phyloP scores from a whole-genome alignment of 1,284 basidiomycete genomes.

The Ustilago cynodontis region DNA sequence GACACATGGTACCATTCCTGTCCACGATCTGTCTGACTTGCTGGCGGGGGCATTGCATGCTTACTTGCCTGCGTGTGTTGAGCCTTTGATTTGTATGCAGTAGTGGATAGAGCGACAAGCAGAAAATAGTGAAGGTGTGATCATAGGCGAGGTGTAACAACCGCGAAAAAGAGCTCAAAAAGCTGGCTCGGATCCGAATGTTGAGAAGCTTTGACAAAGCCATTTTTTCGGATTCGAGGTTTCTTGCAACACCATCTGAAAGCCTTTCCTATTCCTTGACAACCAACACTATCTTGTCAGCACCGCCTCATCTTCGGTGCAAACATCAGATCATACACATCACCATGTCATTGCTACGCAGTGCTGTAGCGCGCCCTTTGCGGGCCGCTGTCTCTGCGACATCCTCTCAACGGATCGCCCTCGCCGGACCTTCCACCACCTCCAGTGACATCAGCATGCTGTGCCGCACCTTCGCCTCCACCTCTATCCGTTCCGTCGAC shows the following conservation, averaged over 20 bases:
- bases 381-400: conserved; percentile 13
- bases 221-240: not conserved
- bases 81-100: too few relatives aligned
- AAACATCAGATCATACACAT: not conserved
- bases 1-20: conserved; percentile 2
- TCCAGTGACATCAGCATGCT: conserved; percentile 26
- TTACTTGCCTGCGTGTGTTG: not conserved
- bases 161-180: not conserved
- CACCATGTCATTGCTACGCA: conserved; percentile 26
- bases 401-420: conserved; percentile 6
- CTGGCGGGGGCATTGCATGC: not conserved
- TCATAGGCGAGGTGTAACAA: not conserved
- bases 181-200: not conserved
- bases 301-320: too few relatives aligned
- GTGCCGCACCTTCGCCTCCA: conserved; percentile 43
- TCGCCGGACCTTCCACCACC: conserved; percentile 13
- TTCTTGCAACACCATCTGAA: conserved; percentile 8
- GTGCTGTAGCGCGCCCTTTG: conserved; percentile 21
- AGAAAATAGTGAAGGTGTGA: too few relatives aligned
- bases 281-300: too few relatives aligned
- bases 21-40: not conserved
- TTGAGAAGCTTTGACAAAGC: not conserved
- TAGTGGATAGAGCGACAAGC: too few relatives aligned
- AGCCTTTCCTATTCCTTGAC: not conserved
- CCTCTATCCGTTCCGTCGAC: conserved; percentile 23